Conservation (phyloP, 768 basidiomycete species). For the Lactifluus echinatus region DNA sequence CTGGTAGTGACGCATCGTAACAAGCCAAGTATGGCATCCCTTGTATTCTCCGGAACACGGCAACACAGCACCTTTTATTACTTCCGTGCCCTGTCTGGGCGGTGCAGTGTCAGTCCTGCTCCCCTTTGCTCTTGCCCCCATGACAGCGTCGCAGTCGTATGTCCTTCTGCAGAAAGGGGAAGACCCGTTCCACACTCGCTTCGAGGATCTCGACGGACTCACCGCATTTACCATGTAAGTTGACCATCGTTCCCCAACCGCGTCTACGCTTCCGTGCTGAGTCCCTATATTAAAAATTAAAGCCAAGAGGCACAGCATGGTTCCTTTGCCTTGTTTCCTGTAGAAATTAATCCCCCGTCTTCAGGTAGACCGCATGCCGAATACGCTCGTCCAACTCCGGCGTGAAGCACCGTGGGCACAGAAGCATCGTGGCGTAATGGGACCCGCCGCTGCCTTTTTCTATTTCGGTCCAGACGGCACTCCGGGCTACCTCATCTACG, state of each 20-base stretch:
- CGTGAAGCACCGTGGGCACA: conserved; percentile 61
- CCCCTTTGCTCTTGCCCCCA: conserved; percentile 13
- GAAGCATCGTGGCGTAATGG: conserved; percentile 63
- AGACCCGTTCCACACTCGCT: conserved; percentile 51
- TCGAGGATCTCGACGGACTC: conserved; percentile 55
- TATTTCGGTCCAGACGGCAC: conserved; percentile 61
- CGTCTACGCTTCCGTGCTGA: not conserved
- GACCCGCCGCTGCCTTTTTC: conserved; percentile 69
- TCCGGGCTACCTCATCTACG: conserved; percentile 61
- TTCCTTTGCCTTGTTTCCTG: not conserved
- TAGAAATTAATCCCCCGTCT: not conserved
- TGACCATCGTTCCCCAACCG: not conserved
- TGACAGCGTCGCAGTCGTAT: conserved; percentile 32
- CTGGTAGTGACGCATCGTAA: not conserved
- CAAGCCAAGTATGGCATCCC: conserved; percentile 17
- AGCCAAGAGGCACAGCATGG: conserved; percentile 14
- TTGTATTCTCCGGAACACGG: conserved; percentile 13
- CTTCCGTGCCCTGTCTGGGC: not conserved
- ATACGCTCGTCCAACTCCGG: conserved; percentile 52
- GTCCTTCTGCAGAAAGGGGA: conserved; percentile 57
- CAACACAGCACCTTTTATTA: conserved; percentile 2
- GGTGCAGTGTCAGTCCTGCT: not conserved
- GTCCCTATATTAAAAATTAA: conserved; percentile 5
- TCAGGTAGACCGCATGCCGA: conserved; percentile 50
- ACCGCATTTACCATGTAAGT: conserved; percentile 64